Evolutionary conservation across 1,284 basidiomycete genomes (phyloP).

Genomic region (Trametes sp.): DNA sequence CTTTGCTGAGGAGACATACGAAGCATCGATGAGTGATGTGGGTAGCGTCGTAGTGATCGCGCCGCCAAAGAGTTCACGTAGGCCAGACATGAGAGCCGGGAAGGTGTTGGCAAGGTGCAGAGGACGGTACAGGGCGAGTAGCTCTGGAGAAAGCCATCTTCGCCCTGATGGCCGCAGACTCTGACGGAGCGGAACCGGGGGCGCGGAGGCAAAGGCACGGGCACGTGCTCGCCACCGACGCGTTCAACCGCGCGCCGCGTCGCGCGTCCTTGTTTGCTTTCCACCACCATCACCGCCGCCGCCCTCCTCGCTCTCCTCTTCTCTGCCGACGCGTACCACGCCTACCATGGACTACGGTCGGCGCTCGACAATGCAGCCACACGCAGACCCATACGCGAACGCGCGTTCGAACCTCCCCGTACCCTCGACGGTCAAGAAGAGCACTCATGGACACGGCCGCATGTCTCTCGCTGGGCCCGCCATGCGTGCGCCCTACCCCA

Average conservation of each 20-base stretch:
- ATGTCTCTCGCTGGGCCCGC: constrained; percentile 77
- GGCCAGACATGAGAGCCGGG: constrained; percentile 38
- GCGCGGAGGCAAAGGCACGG: constrained; percentile 18
- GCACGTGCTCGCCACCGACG: constrained; percentile 37
- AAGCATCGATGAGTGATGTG: constrained; percentile 77
- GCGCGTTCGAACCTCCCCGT: constrained; percentile 50
- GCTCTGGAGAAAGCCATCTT: constrained; percentile 4
- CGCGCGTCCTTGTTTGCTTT: constrained; percentile 25
- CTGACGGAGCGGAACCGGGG: constrained; percentile 5
- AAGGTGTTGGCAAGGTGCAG: neutral
- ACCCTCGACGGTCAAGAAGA: constrained; percentile 75
- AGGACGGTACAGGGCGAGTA: neutral
- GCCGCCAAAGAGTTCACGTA: constrained; percentile 73
- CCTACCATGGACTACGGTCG: constrained; percentile 53
- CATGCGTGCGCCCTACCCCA: constrained; percentile 60
- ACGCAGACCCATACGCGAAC: constrained; percentile 58
- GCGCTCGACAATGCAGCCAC: constrained; percentile 65
- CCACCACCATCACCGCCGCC: constrained; percentile 16
- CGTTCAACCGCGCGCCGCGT: constrained; percentile 30
- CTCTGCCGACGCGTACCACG: neutral
- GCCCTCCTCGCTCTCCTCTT: neutral
- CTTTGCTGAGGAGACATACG: constrained; percentile 61
- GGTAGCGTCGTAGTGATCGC: constrained; percentile 78
- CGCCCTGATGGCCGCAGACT: neutral
- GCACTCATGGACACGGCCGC: constrained; percentile 52